These are phyloP conservation scores for Xylaria sp. DNA, from an alignment of 2,329 filamentous ascomycete genomes.

Conservation along the genomic window DNA sequence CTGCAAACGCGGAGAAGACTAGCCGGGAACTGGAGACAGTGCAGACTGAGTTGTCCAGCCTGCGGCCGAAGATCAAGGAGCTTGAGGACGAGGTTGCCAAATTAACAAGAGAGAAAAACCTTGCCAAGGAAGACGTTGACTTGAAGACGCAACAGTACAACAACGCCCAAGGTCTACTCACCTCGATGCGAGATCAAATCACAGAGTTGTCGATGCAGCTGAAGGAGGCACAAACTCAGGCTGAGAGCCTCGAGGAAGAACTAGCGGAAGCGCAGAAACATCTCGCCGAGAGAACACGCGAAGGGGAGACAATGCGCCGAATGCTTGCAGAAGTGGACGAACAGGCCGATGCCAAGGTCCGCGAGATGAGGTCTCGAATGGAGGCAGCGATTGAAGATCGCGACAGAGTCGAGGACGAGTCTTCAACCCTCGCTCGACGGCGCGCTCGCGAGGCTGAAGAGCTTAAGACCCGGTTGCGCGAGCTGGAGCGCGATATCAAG, in stretches of 20 bases:
- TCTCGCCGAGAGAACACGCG: slow-evolving; percentile 86
- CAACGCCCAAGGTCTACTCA: slow-evolving; percentile 85
- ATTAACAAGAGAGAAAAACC: slow-evolving; percentile 73
- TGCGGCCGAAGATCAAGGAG: slow-evolving; percentile 70
- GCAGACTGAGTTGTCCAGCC: slow-evolving; percentile 76
- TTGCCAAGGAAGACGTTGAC: slow-evolving; percentile 80
- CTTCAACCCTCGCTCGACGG: slow-evolving; percentile 78
- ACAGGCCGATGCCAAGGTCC: slow-evolving; percentile 80
- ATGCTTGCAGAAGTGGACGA: slow-evolving; percentile 88
- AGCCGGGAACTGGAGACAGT: slow-evolving; percentile 75
- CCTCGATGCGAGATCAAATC: slow-evolving; percentile 92
- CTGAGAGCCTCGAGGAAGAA: slow-evolving; percentile 91
- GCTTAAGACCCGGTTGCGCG: slow-evolving; percentile 79
- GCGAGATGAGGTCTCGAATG: slow-evolving; percentile 89
- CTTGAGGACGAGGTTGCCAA: slow-evolving; percentile 79
- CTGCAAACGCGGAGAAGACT: slow-evolving; percentile 77
- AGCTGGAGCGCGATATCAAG: slow-evolving; percentile 82
- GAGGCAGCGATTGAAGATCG: slow-evolving; percentile 93
- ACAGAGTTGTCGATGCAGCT: slow-evolving; percentile 90
- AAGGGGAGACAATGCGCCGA: slow-evolving; percentile 93
- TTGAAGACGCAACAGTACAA: slow-evolving; percentile 87
- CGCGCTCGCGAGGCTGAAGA: slow-evolving; percentile 88
- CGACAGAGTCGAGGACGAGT: slow-evolving; percentile 91
- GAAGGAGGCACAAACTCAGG: slow-evolving; percentile 85
- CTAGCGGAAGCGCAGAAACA: slow-evolving; percentile 87